These are phyloP conservation scores for Eruca vesicaria DNA, from an alignment of 441 rosid genomes.

Conservation along the genomic window DNA sequence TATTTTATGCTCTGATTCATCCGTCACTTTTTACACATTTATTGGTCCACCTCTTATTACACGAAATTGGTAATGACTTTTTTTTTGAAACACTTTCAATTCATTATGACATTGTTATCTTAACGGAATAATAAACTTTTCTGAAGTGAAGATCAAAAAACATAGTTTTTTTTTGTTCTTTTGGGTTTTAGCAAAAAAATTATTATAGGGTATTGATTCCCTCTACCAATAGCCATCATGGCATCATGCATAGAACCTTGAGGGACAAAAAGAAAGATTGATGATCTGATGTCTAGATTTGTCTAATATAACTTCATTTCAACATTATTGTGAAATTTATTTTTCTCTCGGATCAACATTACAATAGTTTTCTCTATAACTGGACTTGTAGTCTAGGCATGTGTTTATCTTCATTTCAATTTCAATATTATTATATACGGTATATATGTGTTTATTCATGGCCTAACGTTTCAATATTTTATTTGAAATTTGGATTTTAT, in stretches of 20 bases:
- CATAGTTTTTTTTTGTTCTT: background rate
- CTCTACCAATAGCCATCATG: slow-evolving; percentile 27
- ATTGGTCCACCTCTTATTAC: slow-evolving; percentile 31
- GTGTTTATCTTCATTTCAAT: slow-evolving; percentile 1
- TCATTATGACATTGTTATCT: background rate
- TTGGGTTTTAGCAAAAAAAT: slow-evolving; percentile 19
- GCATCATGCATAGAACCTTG: slow-evolving; percentile 31
- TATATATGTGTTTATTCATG: background rate
- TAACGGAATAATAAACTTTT: slow-evolving; percentile 5
- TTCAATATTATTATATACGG: background rate
- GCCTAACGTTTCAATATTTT: background rate
- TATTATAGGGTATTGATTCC: slow-evolving; percentile 29
- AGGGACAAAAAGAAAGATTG: slow-evolving; percentile 25
- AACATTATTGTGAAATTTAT: background rate
- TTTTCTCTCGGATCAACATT: background rate
- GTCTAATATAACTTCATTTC: slow-evolving; percentile 14
- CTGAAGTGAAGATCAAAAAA: background rate
- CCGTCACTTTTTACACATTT: slow-evolving; percentile 13
- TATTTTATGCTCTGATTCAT: slow-evolving; percentile 29
- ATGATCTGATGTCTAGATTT: slow-evolving; percentile 32
- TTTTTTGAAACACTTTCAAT: slow-evolving; percentile 4
- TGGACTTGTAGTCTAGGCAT: background rate
- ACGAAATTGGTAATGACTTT: too few species aligned
- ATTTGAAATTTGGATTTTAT: background rate
- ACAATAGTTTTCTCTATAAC: background rate